Percentiles rank a stretch among this genome's conserved stretches.
phyloP scores from a whole-genome alignment of 2,329 filamentous ascomycete genomes.

The Madurella mycetomatis region DNA sequence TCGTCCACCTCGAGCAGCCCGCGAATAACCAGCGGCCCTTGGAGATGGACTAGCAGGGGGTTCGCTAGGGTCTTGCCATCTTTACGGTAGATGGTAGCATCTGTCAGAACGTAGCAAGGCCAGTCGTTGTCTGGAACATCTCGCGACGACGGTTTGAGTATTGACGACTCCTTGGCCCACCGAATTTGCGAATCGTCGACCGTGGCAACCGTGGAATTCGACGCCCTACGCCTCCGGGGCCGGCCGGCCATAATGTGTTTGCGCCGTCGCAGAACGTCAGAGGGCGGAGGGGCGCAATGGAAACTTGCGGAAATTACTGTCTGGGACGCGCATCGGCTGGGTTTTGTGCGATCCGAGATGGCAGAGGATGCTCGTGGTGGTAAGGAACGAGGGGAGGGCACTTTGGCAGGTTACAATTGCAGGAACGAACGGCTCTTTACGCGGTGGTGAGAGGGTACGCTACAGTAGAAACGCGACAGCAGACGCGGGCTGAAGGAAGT shows the following conservation, averaged over 20 bases:
- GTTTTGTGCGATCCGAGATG: too few relatives aligned
- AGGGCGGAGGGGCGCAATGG: neutral
- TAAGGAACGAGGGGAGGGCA: too few relatives aligned
- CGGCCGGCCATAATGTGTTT: conserved; percentile 24
- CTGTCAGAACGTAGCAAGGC: conserved; percentile 57
- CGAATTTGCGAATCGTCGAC: conserved; percentile 33
- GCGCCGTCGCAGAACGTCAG: neutral
- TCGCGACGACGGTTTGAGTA: conserved; percentile 34
- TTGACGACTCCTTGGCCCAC: conserved; percentile 32
- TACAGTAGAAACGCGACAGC: too few relatives aligned
- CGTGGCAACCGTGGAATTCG: conserved; percentile 43
- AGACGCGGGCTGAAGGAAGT: too few relatives aligned
- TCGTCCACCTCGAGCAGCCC: conserved; percentile 53
- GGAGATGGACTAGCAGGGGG: conserved; percentile 55
- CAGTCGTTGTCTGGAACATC: conserved; percentile 45
- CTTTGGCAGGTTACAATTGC: too few relatives aligned
- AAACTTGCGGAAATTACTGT: neutral
- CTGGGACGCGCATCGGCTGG: too few relatives aligned
- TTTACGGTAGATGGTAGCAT: conserved; percentile 55
- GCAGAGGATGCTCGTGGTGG: too few relatives aligned
- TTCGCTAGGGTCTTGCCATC: conserved; percentile 54
- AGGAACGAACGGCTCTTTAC: too few relatives aligned
- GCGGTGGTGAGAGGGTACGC: too few relatives aligned
- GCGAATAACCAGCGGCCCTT: conserved; percentile 58
- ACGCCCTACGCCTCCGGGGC: conserved; percentile 37